Conservation (phyloP, 306 rosid species). For the Corylus heterophylla region DNA sequence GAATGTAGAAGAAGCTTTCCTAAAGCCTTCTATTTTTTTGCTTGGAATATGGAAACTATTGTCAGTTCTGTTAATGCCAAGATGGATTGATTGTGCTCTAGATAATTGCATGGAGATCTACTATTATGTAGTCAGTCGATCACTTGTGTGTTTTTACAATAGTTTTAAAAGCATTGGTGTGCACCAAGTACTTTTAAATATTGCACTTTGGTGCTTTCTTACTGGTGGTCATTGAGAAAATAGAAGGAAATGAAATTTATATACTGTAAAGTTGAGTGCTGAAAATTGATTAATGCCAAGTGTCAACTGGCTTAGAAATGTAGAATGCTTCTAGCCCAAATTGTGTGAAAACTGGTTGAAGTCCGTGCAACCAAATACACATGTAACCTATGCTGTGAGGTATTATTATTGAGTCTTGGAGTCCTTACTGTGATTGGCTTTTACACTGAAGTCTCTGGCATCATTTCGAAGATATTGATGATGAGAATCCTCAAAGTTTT, state of each 20-base stretch:
- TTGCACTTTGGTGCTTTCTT: background rate
- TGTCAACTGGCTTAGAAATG: background rate
- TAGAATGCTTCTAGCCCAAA: background rate
- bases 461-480: background rate
- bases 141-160: background rate
- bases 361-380: background rate
- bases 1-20: background rate
- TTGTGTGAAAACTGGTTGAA: background rate
- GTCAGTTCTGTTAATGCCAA: background rate
- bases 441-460: background rate
- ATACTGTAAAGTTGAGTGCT: background rate
- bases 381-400: background rate
- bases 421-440: background rate
- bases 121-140: background rate
- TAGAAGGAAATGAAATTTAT: background rate
- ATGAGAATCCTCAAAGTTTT: background rate
- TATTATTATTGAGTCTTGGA: background rate
- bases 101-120: background rate
- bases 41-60: background rate
- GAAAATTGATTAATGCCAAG: background rate
- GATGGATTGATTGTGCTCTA: background rate
- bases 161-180: background rate
- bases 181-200: background rate
- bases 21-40: background rate
- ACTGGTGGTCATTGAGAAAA: background rate